Base-by-base conservation (phyloP, 2,329 filamentous ascomycete species). In the Atkinsonella hypoxylon region DNA sequence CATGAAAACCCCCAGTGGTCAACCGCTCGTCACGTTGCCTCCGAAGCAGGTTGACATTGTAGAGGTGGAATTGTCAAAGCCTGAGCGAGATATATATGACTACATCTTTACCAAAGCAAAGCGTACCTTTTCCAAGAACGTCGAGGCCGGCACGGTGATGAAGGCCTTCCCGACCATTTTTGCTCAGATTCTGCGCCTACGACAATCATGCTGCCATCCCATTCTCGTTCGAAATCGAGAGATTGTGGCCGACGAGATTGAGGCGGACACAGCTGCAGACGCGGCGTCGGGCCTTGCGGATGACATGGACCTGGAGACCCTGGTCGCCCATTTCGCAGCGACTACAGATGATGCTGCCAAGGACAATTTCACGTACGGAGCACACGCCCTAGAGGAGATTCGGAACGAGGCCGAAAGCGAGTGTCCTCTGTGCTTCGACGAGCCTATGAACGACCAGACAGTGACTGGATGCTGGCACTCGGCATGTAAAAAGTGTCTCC, bases 391-490 rank as follows among this genome's bases (percentile, higher is more conserved):
- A 13, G 81, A 85, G 54, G 89, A 97, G 64, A 98, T 98, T 45
- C 87, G 94, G 57, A 87, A 87, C 50, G 91, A 97, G 61, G 83
- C 87, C 0, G 81, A 85, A 53, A 85, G 85, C 54, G 93, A 98
- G 69, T 98, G 93, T 60, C 91, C 93, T 0, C 87, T 98, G 48
- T 98, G 93, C 67, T 82, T 87, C 4, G 91, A 97, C 65, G 93
- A 97, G 64, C 89, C 90, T 3, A 97, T 97, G 89, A 79, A 88
- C 40, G 86, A 96, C 49, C 91, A 95, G 62, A 85, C 87, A 0
- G 93, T 98, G 1, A 97, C 93, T 0, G 88, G 89, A 0, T 98
- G 93, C 68, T 98, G 93, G 89, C 93, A 98, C 66, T 95, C 88
- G 34, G 90, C 93, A 1, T 98, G 93, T 71, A 95, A 93, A 67